phyloP scores from a whole-genome alignment of 257 asterid species.

The Solanum bukasovii region DNA sequence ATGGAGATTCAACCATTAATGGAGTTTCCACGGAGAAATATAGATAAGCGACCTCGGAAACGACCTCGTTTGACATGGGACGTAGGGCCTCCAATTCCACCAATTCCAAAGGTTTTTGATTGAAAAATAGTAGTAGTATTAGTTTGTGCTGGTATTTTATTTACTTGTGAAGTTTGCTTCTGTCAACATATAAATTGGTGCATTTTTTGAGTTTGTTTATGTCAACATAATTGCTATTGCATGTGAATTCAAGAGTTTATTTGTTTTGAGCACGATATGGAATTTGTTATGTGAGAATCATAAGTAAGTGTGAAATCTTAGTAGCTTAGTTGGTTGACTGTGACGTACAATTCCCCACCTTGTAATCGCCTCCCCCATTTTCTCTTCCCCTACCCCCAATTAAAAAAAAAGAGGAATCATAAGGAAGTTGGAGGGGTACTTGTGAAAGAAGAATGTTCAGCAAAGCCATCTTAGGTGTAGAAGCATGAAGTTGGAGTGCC shows the following conservation, averaged over 20 bases:
- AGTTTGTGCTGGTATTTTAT: neutral
- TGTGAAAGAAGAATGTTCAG: neutral
- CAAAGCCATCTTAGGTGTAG: neutral
- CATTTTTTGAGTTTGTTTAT: neutral
- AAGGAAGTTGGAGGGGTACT: neutral
- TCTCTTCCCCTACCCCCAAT: too few relatives aligned
- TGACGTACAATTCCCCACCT: too few relatives aligned
- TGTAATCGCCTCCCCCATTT: too few relatives aligned
- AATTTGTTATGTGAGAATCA: neutral
- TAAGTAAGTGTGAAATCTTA: too few relatives aligned
- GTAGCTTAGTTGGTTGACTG: too few relatives aligned
- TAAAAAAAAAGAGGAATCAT: neutral
- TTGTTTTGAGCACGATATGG: neutral
- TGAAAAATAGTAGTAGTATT: neutral
- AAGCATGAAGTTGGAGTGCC: neutral
- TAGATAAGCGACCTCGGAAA: slow-evolving; percentile 68
- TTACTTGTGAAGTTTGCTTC: neutral
- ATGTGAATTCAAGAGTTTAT: neutral
- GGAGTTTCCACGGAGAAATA: slow-evolving; percentile 48
- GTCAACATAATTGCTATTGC: neutral
- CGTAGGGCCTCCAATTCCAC: slow-evolving; percentile 34
- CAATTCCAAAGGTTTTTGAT: neutral
- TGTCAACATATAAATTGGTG: neutral
- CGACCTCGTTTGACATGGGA: slow-evolving; percentile 82
- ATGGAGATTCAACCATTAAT: slow-evolving; percentile 65